phyloP scores from a whole-genome alignment of 1,139 yeast species.

The Sugiyamaella paludigena region DNA sequence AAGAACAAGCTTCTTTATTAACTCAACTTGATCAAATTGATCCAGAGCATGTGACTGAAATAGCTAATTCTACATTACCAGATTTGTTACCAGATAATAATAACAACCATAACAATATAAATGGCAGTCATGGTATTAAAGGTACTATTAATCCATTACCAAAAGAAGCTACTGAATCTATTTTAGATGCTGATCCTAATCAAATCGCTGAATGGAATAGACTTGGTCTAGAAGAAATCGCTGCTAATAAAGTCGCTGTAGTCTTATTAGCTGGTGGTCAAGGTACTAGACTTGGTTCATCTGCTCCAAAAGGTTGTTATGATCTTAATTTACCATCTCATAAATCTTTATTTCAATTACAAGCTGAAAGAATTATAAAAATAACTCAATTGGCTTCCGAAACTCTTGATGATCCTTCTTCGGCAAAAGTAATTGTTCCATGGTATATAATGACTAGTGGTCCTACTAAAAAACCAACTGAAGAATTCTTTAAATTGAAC shows the following conservation, averaged over 20 bases:
- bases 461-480: conserved; percentile 83
- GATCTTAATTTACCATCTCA: conserved; percentile 81
- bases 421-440: conserved; percentile 46
- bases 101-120: not conserved
- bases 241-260: conserved; percentile 76
- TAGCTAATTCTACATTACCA: conserved; percentile 25
- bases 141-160: conserved; percentile 36
- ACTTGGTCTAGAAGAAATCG: conserved; percentile 67
- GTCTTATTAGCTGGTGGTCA: conserved; percentile 97
- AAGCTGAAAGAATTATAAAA: conserved; percentile 76
- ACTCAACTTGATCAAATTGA: conserved; percentile 39
- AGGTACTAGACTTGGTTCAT: conserved; percentile 90
- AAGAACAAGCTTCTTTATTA: conserved; percentile 31
- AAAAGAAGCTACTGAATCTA: conserved; percentile 35
- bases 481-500: conserved; percentile 59
- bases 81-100: conserved; percentile 23
- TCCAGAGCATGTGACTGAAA: conserved; percentile 35
- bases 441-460: conserved; percentile 97
- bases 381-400: conserved; percentile 57
- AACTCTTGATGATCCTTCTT: conserved; percentile 21
- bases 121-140: conserved; percentile 4
- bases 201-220: conserved; percentile 47
- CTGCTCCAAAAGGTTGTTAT: conserved; percentile 90
- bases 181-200: conserved; percentile 28
- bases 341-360: conserved; percentile 85